Base-by-base conservation (phyloP, 225 moss, liverwort and hornwort genomes). In the Asterella californica region DNA sequence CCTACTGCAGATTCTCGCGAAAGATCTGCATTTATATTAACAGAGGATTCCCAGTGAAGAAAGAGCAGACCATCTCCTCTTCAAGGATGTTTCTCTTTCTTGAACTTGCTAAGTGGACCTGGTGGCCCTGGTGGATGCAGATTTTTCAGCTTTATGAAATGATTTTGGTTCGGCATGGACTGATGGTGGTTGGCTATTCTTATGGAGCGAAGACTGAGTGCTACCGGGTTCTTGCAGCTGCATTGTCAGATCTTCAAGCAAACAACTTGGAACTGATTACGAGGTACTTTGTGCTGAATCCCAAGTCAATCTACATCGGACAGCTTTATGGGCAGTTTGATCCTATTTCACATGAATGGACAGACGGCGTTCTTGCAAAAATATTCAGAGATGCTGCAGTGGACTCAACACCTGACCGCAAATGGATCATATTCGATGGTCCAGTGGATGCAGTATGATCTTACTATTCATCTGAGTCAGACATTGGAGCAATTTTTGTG, bases 291-390 rank as follows among this genome's bases (percentile, higher is more conserved):
- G 92, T 94, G 54, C 90, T 94, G 84, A 94, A 94, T 81, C 94
- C 94, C 4, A 94, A 94, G 80, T 91, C 92, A 62, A 92, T 94
- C 75, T 94, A 92, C 74, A 92, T 94, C 79, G 92, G 94, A 60
- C 94, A 94, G 76, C 82, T 94, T 7, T 92, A 92, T 82, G 94
- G 92, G 27, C 90, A 94, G 1, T 94, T 92, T 70, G 94, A 94
- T 76, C 87, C 85, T 15, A 87, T 92, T 55, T 92, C 94, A 1
- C 94, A 94, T 21, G 94, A 94, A 47, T 94, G 94, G 90, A 87
- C 88, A 0, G 92, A 94, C 32, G 92, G 92, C 15, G 86, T 92
- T 42, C 90, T 90, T 2, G 90, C 92, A 0, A 77, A 59, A 63
- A 90, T 90, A 81, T 94, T 94, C 33, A 82, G 91, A 76, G 79